Evolutionary conservation across 805 yeast genomes (phyloP).

Genomic region (Diddensiella santjacobensis): DNA sequence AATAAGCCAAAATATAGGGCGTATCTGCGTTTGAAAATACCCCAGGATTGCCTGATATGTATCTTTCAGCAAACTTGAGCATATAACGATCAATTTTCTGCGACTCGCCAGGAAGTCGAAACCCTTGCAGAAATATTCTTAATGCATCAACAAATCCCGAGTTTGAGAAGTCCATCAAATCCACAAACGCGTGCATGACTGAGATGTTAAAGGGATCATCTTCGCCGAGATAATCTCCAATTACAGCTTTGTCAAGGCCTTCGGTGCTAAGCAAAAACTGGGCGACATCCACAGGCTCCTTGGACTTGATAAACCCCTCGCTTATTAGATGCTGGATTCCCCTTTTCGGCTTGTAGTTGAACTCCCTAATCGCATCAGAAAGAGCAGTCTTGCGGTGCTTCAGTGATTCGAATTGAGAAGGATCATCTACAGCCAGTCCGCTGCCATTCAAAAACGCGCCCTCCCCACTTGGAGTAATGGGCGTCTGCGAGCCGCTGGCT

Average conservation of each 20-base stretch:
- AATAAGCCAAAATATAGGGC: slow-evolving; percentile 87
- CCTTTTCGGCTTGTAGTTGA: slow-evolving; percentile 79
- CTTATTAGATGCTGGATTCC: slow-evolving; percentile 65
- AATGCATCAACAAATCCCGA: slow-evolving; percentile 78
- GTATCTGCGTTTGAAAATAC: slow-evolving; percentile 89
- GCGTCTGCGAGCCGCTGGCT: slow-evolving; percentile 1
- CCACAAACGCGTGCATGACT: slow-evolving; percentile 92
- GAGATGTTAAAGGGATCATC: slow-evolving; percentile 73
- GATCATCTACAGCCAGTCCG: slow-evolving; percentile 49
- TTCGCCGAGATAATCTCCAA: slow-evolving; percentile 93
- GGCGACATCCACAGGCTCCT: slow-evolving; percentile 68
- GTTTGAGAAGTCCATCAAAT: slow-evolving; percentile 70
- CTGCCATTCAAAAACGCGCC: background rate
- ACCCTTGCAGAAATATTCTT: slow-evolving; percentile 77
- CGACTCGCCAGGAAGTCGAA: slow-evolving; percentile 96
- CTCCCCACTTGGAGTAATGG: background rate
- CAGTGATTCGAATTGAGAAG: slow-evolving; percentile 76
- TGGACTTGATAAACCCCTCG: slow-evolving; percentile 58
- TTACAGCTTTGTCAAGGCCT: slow-evolving; percentile 72
- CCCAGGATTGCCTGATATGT: slow-evolving; percentile 81
- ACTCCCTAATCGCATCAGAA: slow-evolving; percentile 69
- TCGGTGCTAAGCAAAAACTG: slow-evolving; percentile 62
- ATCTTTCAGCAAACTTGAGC: slow-evolving; percentile 95
- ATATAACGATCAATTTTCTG: slow-evolving; percentile 95
- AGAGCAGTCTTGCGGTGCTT: slow-evolving; percentile 81